These are phyloP conservation scores for Exsudoporus floridanus DNA, from an alignment of 1,284 basidiomycete genomes.

Conservation along the genomic window DNA sequence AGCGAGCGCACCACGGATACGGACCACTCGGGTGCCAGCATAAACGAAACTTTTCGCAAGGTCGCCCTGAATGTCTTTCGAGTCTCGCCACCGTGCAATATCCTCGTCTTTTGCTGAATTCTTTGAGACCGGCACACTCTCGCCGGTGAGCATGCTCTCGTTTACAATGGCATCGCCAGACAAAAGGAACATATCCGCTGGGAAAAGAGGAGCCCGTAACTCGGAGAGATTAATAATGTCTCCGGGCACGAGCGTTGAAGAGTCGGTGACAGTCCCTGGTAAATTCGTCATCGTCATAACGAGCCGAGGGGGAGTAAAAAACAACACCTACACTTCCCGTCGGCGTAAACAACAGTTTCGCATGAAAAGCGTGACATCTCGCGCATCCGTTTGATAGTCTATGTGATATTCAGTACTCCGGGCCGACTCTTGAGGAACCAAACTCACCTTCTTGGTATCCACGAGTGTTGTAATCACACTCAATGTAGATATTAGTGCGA, in stretches of 20 bases:
- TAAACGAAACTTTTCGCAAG: constrained; percentile 88
- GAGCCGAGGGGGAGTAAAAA: constrained; percentile 2
- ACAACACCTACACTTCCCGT: constrained; percentile 69
- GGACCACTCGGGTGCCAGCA: constrained; percentile 89
- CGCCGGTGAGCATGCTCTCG: constrained; percentile 97
- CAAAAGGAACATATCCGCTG: constrained; percentile 90
- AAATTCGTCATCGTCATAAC: constrained; percentile 1
- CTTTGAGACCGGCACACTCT: constrained; percentile 93
- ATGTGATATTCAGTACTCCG: constrained; percentile 15
- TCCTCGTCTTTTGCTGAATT: constrained; percentile 73
- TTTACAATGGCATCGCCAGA: constrained; percentile 97
- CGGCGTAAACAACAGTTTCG: constrained; percentile 69
- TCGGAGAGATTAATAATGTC: constrained; percentile 90
- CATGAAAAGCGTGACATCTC: constrained; percentile 96
- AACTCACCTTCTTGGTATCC: constrained; percentile 83
- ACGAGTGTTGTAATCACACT: constrained; percentile 88
- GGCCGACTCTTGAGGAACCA: background rate
- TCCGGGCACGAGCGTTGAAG: constrained; percentile 85
- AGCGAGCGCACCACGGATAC: constrained; percentile 73
- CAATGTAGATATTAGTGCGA: constrained; percentile 86
- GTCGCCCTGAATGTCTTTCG: constrained; percentile 66
- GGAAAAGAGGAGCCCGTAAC: constrained; percentile 74
- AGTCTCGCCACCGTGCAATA: constrained; percentile 67
- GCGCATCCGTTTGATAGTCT: constrained; percentile 93
- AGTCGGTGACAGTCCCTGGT: constrained; percentile 73